Base-by-base conservation (phyloP, 2,329 filamentous ascomycete species). In the Aspergillus ustus region DNA sequence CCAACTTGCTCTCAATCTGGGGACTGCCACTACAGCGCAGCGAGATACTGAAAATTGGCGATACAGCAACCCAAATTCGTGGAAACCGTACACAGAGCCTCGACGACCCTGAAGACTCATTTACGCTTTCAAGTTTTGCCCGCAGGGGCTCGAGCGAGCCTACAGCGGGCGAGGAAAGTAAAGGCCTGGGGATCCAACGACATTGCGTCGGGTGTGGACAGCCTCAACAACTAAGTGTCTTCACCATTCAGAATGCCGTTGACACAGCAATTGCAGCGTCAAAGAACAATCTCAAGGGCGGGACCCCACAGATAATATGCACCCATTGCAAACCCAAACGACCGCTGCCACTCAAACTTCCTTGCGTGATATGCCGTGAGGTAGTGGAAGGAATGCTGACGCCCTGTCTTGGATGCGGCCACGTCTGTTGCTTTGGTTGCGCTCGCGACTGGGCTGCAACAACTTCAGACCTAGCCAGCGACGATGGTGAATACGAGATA, bases 1-100 rank as follows among this genome's bases (percentile, higher is more conserved):
- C 87, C 3, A 77, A 86, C 52, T 77, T 87, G 59, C 78, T 89
- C 4, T 82, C 82, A n/a, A 81, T 83, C 8, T 89, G 86, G 87
- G 81, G 81, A 13, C 66, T 89, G 11, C 76, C 81, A 13, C 78
- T 84, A 22, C 78, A 84, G 64, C 80, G 82, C 53, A 82, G 83
- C 15, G 86, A 89, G 70, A 77, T 89, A 2, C 77, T 87, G 28
- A 87, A 87, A 66, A 84, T 85, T 60, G 82, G 84, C 53, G 79
- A 79, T 0, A 68, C 80, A 5, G 71, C 75, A 9, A 73, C 75
- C 1, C 77, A 77, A 60, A 75, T 75, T 40, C 53, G 58, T n/a
- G 68, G 72, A 31, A 34, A 62, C 53, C 63, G 60, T 29, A 56
- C 62, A 31, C 66, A 67, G 66, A 68, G 68, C 48, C 69, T 70